phyloP scores from a whole-genome alignment of 2,329 filamentous ascomycete genomes.

The Leptographium flavum region DNA sequence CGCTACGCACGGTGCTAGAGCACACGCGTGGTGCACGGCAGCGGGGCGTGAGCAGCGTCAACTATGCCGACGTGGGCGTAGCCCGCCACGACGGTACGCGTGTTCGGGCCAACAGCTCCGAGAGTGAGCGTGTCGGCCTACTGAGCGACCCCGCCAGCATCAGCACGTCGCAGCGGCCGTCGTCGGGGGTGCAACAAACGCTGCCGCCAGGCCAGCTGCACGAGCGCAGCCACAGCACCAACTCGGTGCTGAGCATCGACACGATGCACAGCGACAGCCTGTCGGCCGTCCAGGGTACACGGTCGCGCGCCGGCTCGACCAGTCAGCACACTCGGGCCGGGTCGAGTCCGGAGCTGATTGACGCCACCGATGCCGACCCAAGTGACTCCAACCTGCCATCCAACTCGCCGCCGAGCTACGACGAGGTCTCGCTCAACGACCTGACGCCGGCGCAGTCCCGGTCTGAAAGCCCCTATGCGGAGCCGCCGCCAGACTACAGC shows the following conservation, averaged over 20 bases:
- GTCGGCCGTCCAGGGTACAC: slow-evolving; percentile 13
- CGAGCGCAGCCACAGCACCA: slow-evolving; percentile 31
- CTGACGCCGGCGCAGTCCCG: slow-evolving; percentile 17
- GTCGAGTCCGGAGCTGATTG: slow-evolving; percentile 37
- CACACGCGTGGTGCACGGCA: slow-evolving; percentile 45
- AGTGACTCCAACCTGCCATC: slow-evolving; percentile 30
- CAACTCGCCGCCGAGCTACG: slow-evolving; percentile 37
- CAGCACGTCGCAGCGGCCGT: slow-evolving; percentile 18
- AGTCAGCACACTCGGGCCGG: slow-evolving; percentile 27
- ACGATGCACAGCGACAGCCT: slow-evolving; percentile 15
- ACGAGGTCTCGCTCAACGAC: slow-evolving; percentile 19
- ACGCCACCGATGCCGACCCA: slow-evolving; percentile 28
- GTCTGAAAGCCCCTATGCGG: slow-evolving; percentile 26
- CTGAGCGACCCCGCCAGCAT: slow-evolving; percentile 60
- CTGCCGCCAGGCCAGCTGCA: slow-evolving; percentile 15
- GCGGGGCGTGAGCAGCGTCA: slow-evolving; percentile 58
- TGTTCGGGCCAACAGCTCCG: slow-evolving; percentile 56
- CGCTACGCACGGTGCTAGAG: slow-evolving; percentile 40
- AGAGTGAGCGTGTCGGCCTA: slow-evolving; percentile 58
- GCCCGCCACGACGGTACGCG: slow-evolving; percentile 66
- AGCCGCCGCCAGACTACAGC: slow-evolving; percentile 37
- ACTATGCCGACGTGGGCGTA: slow-evolving; percentile 62
- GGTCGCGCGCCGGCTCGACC: slow-evolving; percentile 19
- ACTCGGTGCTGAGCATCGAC: slow-evolving; percentile 40
- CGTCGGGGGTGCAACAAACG: slow-evolving; percentile 13